phyloP scores from a whole-genome alignment of 2,329 filamentous ascomycete genomes.

The Penicillium sp. region DNA sequence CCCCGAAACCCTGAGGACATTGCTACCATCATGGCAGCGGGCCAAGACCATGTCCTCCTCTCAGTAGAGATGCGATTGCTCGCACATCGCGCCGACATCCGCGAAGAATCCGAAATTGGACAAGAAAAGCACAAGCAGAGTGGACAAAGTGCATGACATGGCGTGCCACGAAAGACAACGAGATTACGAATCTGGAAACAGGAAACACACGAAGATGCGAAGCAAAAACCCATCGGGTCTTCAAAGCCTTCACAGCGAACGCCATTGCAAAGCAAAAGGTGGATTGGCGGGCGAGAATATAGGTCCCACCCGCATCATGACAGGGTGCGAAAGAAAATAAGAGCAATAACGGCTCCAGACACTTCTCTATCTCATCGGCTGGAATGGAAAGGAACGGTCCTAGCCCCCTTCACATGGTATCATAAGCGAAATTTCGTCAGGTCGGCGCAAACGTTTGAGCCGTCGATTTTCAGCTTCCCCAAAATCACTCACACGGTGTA shows the following conservation, averaged over 20 bases:
- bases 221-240: conserved; percentile 25
- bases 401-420: conserved; percentile 32
- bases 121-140: neutral
- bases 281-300: neutral
- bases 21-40: neutral
- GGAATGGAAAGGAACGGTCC: neutral
- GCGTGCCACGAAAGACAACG: neutral
- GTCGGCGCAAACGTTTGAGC: conserved; percentile 25
- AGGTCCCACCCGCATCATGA: conserved; percentile 22
- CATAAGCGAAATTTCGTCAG: conserved; percentile 40
- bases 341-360: conserved; percentile 26
- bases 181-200: conserved; percentile 14
- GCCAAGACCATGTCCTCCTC: neutral
- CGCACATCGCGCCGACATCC: neutral
- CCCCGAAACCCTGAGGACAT: too few relatives aligned
- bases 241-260: conserved; percentile 37
- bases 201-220: conserved; percentile 11
- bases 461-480: conserved; percentile 11
- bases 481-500: conserved; percentile 14
- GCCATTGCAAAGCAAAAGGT: conserved; percentile 37
- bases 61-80: neutral
- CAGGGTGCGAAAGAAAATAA: conserved; percentile 21
- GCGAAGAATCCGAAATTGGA: neutral
- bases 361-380: conserved; percentile 8
- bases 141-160: neutral